These are phyloP conservation scores for Echium plantagineum DNA, from an alignment of 257 asterid genomes.

Conservation along the genomic window DNA sequence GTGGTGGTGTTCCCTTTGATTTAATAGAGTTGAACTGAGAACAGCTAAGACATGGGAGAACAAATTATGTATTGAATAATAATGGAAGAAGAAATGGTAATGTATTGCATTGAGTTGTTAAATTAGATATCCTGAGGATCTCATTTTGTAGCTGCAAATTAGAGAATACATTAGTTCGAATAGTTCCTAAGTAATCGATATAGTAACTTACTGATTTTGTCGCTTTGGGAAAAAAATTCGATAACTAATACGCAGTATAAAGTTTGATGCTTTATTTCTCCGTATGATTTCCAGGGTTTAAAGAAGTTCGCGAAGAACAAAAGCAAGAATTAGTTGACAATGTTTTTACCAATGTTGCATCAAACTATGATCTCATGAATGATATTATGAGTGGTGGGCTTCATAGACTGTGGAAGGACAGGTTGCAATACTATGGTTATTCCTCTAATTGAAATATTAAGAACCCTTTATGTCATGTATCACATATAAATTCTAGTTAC, in stretches of 20 bases:
- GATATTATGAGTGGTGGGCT: conserved; percentile 90
- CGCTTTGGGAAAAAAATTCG: no score
- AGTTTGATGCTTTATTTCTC: not conserved
- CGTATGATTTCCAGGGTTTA: conserved; percentile 45
- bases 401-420: conserved; percentile 91
- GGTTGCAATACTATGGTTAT: conserved; percentile 25
- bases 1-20: not conserved
- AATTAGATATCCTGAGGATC: no score
- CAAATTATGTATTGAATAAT: not conserved
- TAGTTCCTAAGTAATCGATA: not conserved
- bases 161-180: not conserved
- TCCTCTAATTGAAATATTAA: not conserved
- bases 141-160: no score
- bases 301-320: conserved; percentile 76
- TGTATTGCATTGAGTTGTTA: no score
- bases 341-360: conserved; percentile 77
- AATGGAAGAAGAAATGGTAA: not conserved
- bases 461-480: not conserved
- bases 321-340: conserved; percentile 76
- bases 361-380: conserved; percentile 87
- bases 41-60: not conserved
- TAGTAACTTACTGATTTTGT: no score
- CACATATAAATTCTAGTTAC: not conserved
- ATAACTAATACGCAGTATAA: no score
- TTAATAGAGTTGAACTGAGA: not conserved